Percentiles rank a stretch among this genome's conserved stretches.
Conservation (phyloP, 805 yeast species). For the Debaryomyces tyrocola region DNA sequence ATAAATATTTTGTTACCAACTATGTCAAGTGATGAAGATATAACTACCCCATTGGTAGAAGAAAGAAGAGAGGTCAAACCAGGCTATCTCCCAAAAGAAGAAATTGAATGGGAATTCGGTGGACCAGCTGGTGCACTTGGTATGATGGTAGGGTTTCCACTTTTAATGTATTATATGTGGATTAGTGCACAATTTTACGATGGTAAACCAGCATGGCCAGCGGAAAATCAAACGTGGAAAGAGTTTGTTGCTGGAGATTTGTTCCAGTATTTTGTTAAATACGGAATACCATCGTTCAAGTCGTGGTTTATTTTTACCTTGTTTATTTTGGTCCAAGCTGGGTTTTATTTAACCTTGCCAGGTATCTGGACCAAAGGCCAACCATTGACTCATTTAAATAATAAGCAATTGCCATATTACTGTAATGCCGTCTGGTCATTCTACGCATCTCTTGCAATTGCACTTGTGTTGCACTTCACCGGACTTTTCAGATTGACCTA, state of each 20-base stretch:
- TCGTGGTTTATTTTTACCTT: slow-evolving; percentile 73
- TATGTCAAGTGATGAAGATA: not conserved
- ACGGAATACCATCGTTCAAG: slow-evolving; percentile 58
- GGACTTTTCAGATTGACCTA: slow-evolving; percentile 73
- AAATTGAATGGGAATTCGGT: slow-evolving; percentile 86
- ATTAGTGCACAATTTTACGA: slow-evolving; percentile 77
- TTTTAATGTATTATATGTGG: slow-evolving; percentile 97
- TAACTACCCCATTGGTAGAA: not conserved
- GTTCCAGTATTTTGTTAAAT: slow-evolving; percentile 44
- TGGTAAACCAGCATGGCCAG: slow-evolving; percentile 73
- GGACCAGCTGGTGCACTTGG: slow-evolving; percentile 87
- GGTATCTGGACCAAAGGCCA: slow-evolving; percentile 96
- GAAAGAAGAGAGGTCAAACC: slow-evolving; percentile 8
- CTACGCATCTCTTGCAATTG: slow-evolving; percentile 63
- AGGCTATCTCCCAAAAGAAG: slow-evolving; percentile 41
- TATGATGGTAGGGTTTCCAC: slow-evolving; percentile 91
- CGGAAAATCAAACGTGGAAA: slow-evolving; percentile 51
- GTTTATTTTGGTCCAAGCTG: slow-evolving; percentile 67
- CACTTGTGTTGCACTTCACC: slow-evolving; percentile 65
- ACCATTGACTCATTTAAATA: slow-evolving; percentile 78
- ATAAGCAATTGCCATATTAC: slow-evolving; percentile 82
- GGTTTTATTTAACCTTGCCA: slow-evolving; percentile 81
- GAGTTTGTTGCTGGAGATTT: slow-evolving; percentile 46
- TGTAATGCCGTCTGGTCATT: slow-evolving; percentile 91
- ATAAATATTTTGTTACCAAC: not conserved